Percentiles rank a stretch among this genome's conserved stretches.
Evolutionary conservation across 345 rosid genomes (phyloP).

Genomic region (Ricinus communis): DNA sequence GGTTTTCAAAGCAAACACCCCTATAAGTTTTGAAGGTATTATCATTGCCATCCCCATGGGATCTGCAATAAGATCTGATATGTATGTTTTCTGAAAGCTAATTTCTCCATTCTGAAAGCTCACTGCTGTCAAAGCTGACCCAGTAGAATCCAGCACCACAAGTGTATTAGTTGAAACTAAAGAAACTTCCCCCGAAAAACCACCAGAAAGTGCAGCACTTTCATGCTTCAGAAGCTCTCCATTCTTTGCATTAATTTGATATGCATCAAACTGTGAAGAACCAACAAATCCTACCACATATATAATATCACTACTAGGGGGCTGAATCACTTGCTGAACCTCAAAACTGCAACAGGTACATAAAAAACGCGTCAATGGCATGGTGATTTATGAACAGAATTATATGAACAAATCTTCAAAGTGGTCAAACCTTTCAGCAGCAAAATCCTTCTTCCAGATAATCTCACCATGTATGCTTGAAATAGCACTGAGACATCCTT

Average conservation of each 20-base stretch:
- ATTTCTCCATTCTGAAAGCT: slow-evolving; percentile 53
- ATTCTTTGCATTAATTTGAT: slow-evolving; percentile 61
- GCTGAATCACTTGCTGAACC: slow-evolving; percentile 67
- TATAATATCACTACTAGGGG: slow-evolving; percentile 49
- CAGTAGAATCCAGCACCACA: slow-evolving; percentile 66
- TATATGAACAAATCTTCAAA: slow-evolving; percentile 14
- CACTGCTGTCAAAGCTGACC: slow-evolving; percentile 55
- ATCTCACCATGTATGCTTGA: slow-evolving; percentile 84
- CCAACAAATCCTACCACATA: slow-evolving; percentile 65
- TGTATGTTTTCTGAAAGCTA: slow-evolving; percentile 51
- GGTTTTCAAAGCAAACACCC: slow-evolving; percentile 60
- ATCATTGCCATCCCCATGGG: slow-evolving; percentile 52
- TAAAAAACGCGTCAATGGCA: slow-evolving; percentile 18
- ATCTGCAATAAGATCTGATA: slow-evolving; percentile 56
- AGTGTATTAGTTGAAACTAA: slow-evolving; percentile 63
- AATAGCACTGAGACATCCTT: slow-evolving; percentile 79
- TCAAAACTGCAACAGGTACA: slow-evolving; percentile 58
- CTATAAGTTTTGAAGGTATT: slow-evolving; percentile 50
- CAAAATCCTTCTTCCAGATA: slow-evolving; percentile 85
- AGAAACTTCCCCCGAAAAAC: slow-evolving; percentile 58
- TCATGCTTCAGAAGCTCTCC: slow-evolving; percentile 74
- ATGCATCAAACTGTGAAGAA: slow-evolving; percentile 57
- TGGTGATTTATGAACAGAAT: slow-evolving; percentile 3
- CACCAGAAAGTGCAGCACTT: slow-evolving; percentile 59
- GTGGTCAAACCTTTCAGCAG: slow-evolving; percentile 63